Evolutionary conservation across 1,284 basidiomycete species (phyloP), one percentile per base, ranked within the genome.

Genomic region (Trichosporon sp.): DNA sequence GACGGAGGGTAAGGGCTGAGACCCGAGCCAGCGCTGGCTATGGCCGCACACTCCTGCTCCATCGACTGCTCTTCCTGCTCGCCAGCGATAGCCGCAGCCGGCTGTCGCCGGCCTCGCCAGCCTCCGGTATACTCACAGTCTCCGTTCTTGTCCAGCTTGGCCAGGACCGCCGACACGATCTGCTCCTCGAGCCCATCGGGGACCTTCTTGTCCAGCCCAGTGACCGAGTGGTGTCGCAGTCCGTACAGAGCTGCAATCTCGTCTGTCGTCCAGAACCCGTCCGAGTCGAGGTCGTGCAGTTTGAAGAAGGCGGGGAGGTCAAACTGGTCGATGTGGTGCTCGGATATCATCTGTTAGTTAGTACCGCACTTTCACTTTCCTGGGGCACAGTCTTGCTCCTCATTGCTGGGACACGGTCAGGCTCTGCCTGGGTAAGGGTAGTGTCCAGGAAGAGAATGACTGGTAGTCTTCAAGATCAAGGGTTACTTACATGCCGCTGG

Each of bases 211-310:
- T 61, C 89, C 89, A 70, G 90, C 80, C 92, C 89, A 80, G 91
- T 87, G 21, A 92, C 91, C 71, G 92, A 92, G 65, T 95, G 86
- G 78, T 99, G 96, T 79, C 98, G 93, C 23, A 99, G 90, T 63
- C 95, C 95, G 73, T 96, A 95, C 49, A 95, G 86, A 6, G 92
- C 91, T 76, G 95, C 88, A 67, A 95, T 89, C 79, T 95, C 91
- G 66, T 88, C 86, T 63, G 84, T 82, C 78, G 90, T 87, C 88
- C 90, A 91, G 37, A 83, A 71, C 0, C 89, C 87, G 70, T 79
- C 89, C 85, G 87, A 83, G 81, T 97, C 87, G 65, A 98, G 83
- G 80, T 98, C 95, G 79, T 98, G 95, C 10, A 98, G 83, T 67
- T 78, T 74, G 76, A 81, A 81, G 71, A 81, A 81, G 5, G 77